Conservation (phyloP, 169 alveolate species). For the Cryptosporidium ryanae region DNA sequence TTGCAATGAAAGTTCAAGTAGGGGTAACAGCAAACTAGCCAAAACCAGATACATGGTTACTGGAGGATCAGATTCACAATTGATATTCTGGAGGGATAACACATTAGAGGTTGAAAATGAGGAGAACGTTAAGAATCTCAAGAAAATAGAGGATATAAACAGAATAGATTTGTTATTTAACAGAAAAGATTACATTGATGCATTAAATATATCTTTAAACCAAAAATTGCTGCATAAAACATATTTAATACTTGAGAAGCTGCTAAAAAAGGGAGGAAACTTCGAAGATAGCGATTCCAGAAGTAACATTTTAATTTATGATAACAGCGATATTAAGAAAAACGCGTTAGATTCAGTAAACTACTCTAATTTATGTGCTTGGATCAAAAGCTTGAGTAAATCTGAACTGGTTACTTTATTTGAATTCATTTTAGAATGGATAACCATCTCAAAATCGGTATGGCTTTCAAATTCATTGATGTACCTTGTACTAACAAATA, state of each 20-base stretch:
- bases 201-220: constrained; percentile 38
- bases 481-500: constrained; percentile 34
- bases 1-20: background rate
- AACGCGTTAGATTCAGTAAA: background rate
- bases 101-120: constrained; percentile 38
- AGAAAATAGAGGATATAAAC: constrained; percentile 30
- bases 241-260: constrained; percentile 47
- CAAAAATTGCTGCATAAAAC: constrained; percentile 57
- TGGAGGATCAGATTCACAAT: constrained; percentile 74
- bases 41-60: constrained; percentile 58
- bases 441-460: constrained; percentile 59
- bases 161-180: constrained; percentile 45
- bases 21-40: background rate
- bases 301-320: background rate
- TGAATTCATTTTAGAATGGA: constrained; percentile 52
- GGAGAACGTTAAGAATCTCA: constrained; percentile 9
- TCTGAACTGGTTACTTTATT: constrained; percentile 17
- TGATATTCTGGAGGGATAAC: constrained; percentile 64
- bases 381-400: constrained; percentile 19
- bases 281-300: background rate
- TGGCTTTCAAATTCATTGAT: constrained; percentile 62
- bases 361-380: background rate
- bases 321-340: background rate
- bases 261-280: constrained; percentile 4
- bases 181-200: constrained; percentile 29